A percentile compares a stretch with the other conserved stretches of the same genome.
phyloP scores from a whole-genome alignment of 2,329 filamentous ascomycete species.

The Thyridium curvatum region DNA sequence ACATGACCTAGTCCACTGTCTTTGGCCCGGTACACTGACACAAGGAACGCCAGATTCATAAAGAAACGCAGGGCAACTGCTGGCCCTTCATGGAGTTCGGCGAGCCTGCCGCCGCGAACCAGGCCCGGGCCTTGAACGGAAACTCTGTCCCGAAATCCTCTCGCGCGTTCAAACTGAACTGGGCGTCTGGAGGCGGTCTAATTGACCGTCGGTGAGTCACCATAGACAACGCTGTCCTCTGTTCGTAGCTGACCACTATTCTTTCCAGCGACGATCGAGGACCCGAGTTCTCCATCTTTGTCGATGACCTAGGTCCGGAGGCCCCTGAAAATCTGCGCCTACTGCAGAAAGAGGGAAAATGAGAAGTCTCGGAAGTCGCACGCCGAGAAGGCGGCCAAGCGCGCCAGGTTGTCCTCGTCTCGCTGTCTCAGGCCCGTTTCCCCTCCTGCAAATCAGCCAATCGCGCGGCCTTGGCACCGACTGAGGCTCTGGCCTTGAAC shows the following conservation, averaged over 20 bases:
- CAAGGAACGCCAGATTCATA: no score
- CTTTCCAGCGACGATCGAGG: conserved; percentile 82
- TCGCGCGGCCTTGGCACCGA: no score
- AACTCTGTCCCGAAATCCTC: conserved; percentile 87
- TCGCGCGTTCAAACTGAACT: conserved; percentile 97
- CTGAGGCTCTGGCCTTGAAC: no score
- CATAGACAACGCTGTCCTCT: conserved; percentile 4
- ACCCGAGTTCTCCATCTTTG: conserved; percentile 95
- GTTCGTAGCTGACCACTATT: no score
- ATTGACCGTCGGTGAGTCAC: conserved; percentile 76
- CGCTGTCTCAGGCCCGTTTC: conserved; percentile 94
- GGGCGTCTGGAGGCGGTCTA: conserved; percentile 93
- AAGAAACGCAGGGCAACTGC: no score
- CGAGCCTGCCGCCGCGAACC: conserved; percentile 75
- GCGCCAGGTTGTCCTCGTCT: conserved; percentile 97
- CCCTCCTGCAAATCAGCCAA: conserved; percentile 98
- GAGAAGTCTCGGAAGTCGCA: no score
- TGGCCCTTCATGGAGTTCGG: conserved; percentile 94
- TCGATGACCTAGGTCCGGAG: conserved; percentile 94
- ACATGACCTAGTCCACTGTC: no score
- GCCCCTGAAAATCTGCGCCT: no score
- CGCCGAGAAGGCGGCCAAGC: no score
- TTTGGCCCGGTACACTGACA: no score
- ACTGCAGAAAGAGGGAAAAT: no score
- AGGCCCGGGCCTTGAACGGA: conserved; percentile 87